Evolutionary conservation across 176 grass and related monocot genomes (phyloP), one percentile per base, ranked within the genome.

Genomic region (Oryza punctata): DNA sequence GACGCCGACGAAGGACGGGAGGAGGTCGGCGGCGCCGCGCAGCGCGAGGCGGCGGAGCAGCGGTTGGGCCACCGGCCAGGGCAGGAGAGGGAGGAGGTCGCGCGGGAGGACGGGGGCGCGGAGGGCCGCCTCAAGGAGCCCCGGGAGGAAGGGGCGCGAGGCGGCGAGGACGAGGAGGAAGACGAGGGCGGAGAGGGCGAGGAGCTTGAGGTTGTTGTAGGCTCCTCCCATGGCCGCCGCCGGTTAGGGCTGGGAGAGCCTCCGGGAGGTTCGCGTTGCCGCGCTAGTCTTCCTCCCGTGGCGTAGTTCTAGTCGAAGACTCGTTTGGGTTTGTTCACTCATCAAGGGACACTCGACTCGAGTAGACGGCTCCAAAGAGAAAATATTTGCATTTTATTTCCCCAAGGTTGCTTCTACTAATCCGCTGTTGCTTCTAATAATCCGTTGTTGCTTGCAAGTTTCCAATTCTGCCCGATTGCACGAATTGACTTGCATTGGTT

Each of bases 51-150:
- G 93, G 80, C 92, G 81, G 63, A 92, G 91, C 68, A 94, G 68
- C 44, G 89, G 94, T 78, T 82, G 83, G 9, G 83, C 69, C 19
- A 85, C 65, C 70, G 78, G 14, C 78, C 84, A 81, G 3, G 96
- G 96, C 6, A 98, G 89, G 27, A 98, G 84, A 43, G 96, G 93
- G 47, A 96, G 93, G 63, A 98, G 75, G 74, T 98, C 93, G 16
- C 76, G 63, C 40, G 85, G 82, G 10, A 85, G 87, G 50, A 95
- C 76, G 11, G 93, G 91, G 10, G 66, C 15, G 41, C 87, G 92
- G 73, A 84, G 67, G 29, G 74, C 21, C 3, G 13, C 27, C 65
- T 83, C 72, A 7, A 38, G 70, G 13, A 46, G 30, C 24, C 19
- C 26, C 52, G 7, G 61, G 49, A 61, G 63, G 40, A 79, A 46